These are phyloP conservation scores for Globisporangium cystogenes DNA, from an alignment of 352 stramenopile species.

Conservation along the genomic window DNA sequence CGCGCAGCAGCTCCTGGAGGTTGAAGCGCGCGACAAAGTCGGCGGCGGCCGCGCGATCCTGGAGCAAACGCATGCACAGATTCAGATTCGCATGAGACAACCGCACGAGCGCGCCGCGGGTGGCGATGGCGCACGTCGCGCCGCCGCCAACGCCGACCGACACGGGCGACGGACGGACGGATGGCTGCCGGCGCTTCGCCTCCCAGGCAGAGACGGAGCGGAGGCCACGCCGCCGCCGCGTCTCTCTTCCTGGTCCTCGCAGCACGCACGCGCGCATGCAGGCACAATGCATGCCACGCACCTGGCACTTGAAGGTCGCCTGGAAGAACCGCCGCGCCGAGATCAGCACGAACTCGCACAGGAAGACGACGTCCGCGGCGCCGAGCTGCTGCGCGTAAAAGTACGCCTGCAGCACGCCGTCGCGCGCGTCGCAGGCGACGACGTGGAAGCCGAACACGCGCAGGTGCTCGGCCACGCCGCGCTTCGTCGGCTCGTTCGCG, in stretches of 20 bases:
- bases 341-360: slow-evolving; percentile 76
- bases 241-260: slow-evolving; percentile 1
- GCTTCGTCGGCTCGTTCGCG: slow-evolving; percentile 37
- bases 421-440: slow-evolving; percentile 40
- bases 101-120: neutral
- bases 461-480: slow-evolving; percentile 44
- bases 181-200: neutral
- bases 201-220: neutral
- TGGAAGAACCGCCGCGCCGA: slow-evolving; percentile 74
- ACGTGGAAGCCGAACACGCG: slow-evolving; percentile 45
- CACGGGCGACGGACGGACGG: neutral
- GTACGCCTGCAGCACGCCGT: slow-evolving; percentile 60
- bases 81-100: slow-evolving; percentile 1
- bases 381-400: slow-evolving; percentile 57
- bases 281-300: slow-evolving; percentile 7
- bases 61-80: neutral
- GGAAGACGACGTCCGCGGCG: slow-evolving; percentile 37
- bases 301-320: slow-evolving; percentile 79
- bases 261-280: neutral
- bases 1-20: slow-evolving; percentile 50
- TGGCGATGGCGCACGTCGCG: neutral
- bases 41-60: slow-evolving; percentile 44
- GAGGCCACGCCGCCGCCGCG: neutral
- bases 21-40: slow-evolving; percentile 72
- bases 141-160: no score